phyloP scores from a whole-genome alignment of 371 early-diverging fungal genomes.

The Mortierella sp. region DNA sequence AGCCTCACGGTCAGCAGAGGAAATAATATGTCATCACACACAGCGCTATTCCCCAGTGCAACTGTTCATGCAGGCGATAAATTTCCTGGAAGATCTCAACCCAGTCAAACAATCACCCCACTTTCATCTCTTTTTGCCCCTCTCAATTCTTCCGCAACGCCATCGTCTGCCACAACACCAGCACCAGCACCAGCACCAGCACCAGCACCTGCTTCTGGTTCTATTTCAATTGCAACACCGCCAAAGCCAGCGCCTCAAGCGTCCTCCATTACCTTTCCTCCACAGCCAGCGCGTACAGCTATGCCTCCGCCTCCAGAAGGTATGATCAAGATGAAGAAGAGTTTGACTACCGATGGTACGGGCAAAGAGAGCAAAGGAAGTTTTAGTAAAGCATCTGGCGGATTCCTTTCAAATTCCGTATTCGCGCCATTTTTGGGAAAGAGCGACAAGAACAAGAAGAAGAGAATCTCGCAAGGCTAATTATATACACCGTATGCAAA shows the following conservation, averaged over 20 bases:
- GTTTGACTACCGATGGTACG: slow-evolving; percentile 47
- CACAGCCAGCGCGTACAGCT: slow-evolving; percentile 15
- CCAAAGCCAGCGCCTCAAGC: background rate
- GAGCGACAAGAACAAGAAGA: slow-evolving; percentile 33
- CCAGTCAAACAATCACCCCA: slow-evolving; percentile 14
- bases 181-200: background rate
- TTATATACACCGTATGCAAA: too few species aligned
- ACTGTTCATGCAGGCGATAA: slow-evolving; percentile 39
- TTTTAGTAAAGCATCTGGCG: slow-evolving; percentile 25
- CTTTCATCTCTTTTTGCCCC: slow-evolving; percentile 31
- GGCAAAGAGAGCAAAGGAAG: slow-evolving; percentile 9
- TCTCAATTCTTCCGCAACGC: background rate
- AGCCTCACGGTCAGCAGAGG: slow-evolving; percentile 8
- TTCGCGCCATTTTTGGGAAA: slow-evolving; percentile 27
- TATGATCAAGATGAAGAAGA: slow-evolving; percentile 51
- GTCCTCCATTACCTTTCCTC: slow-evolving; percentile 15
- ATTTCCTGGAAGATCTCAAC: slow-evolving; percentile 24
- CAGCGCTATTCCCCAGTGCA: slow-evolving; percentile 28
- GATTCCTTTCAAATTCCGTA: slow-evolving; percentile 33
- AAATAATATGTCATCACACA: slow-evolving; percentile 8
- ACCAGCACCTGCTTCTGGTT: background rate
- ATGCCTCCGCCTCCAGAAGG: slow-evolving; percentile 45
- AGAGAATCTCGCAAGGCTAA: background rate
- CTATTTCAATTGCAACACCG: background rate
- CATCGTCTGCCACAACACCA: slow-evolving; percentile 5